A percentile compares a stretch with the other conserved stretches of the same genome.
Evolutionary conservation across 2,329 filamentous ascomycete species (phyloP).

Genomic region (Colletotrichum phormii): DNA sequence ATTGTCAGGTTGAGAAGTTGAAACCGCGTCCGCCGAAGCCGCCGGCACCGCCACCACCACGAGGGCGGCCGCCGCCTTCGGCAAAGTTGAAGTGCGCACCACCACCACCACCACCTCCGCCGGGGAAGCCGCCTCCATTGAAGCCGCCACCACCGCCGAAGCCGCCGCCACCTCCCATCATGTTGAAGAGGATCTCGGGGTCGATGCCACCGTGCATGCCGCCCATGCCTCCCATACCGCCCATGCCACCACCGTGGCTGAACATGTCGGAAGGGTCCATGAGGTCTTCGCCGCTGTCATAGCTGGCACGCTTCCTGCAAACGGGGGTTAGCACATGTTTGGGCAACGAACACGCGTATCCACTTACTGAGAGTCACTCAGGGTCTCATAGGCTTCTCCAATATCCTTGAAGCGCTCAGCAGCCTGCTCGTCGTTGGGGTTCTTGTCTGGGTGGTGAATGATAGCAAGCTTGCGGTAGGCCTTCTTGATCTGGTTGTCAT

Average conservation of each 20-base stretch:
- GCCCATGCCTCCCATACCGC: slow-evolving; percentile 64
- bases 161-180: slow-evolving; percentile 78
- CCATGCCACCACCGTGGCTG: slow-evolving; percentile 67
- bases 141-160: slow-evolving; percentile 61
- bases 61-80: slow-evolving; percentile 49
- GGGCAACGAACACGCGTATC: not conserved
- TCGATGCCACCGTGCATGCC: slow-evolving; percentile 77
- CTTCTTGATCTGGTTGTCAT: slow-evolving; percentile 90
- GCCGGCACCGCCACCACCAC: slow-evolving; percentile 51
- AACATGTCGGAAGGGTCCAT: slow-evolving; percentile 91
- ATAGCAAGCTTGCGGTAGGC: slow-evolving; percentile 96
- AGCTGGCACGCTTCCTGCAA: slow-evolving; percentile 83
- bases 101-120: slow-evolving; percentile 58
- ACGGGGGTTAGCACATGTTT: slow-evolving; percentile 47
- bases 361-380: slow-evolving; percentile 92
- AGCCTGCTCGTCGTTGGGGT: slow-evolving; percentile 84
- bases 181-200: slow-evolving; percentile 83
- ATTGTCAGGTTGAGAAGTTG: slow-evolving; percentile 62
- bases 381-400: slow-evolving; percentile 94
- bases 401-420: slow-evolving; percentile 98
- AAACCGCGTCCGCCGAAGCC: slow-evolving; percentile 48
- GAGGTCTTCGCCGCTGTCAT: slow-evolving; percentile 93
- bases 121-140: slow-evolving; percentile 64
- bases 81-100: slow-evolving; percentile 70
- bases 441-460: slow-evolving; percentile 97